A percentile compares a stretch with the other conserved stretches of the same genome.
These are phyloP conservation scores for Cercospora sesami DNA, from an alignment of 2,329 filamentous ascomycete species.

Conservation along the genomic window DNA sequence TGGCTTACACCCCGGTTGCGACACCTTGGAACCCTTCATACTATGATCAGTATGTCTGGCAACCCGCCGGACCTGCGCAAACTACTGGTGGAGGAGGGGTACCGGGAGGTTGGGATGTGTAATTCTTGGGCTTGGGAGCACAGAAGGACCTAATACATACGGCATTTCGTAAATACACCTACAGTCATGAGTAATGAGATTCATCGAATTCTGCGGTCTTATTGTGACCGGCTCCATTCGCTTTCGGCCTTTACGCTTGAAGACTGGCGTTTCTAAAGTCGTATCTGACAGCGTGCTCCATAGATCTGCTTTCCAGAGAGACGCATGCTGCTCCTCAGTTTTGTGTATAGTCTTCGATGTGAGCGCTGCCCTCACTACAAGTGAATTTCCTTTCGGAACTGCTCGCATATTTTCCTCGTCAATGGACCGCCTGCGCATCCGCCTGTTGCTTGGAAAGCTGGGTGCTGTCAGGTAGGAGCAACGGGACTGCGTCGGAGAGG, in stretches of 20 bases:
- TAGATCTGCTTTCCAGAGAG: too few species aligned
- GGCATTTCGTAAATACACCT: background rate
- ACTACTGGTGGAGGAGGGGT: constrained; percentile 22
- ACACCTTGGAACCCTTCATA: constrained; percentile 22
- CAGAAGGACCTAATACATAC: background rate
- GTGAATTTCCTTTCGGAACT: background rate
- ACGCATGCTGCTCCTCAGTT: background rate
- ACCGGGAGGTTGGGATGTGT: constrained; percentile 20
- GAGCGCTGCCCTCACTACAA: background rate
- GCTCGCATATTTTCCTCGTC: background rate
- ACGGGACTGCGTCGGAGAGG: too few species aligned
- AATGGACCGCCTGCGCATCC: background rate
- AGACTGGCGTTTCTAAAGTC: background rate
- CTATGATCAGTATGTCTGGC: constrained; percentile 20
- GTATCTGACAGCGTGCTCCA: too few species aligned
- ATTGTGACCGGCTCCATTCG: background rate
- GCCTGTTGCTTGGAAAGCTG: background rate
- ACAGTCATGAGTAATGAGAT: background rate
- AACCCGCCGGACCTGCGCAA: constrained; percentile 21
- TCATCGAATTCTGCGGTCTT: background rate
- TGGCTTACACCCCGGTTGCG: background rate
- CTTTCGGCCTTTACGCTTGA: background rate
- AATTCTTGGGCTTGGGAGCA: background rate
- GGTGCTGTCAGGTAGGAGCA: too few species aligned
- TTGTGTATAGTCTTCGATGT: background rate